phyloP scores from a whole-genome alignment of 164 flowering plant species.

The Piper betle region DNA sequence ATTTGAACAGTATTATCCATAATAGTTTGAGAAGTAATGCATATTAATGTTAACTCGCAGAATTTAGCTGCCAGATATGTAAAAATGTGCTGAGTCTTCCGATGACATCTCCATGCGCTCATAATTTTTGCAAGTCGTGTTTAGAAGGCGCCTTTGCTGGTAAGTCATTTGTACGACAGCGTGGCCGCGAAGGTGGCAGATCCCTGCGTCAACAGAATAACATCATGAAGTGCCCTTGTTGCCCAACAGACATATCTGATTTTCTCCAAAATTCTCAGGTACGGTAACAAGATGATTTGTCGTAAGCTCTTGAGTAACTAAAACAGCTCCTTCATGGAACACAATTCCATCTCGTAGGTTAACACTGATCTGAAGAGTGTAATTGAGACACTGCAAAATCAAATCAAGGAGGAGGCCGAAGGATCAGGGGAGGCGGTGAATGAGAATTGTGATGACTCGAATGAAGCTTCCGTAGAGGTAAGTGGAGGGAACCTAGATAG shows the following conservation, averaged over 20 bases:
- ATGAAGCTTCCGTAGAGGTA: background rate
- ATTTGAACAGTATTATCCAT: no score
- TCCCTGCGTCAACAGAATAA: conserved; percentile 52
- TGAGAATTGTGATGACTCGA: background rate
- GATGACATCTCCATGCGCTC: conserved; percentile 87
- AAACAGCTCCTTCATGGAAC: no score
- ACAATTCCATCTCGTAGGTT: no score
- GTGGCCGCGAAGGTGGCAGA: conserved; percentile 50
- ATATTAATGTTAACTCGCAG: no score
- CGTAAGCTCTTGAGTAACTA: no score
- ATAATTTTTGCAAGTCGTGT: conserved; percentile 87
- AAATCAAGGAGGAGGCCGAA: conserved; percentile 18
- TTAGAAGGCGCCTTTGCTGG: conserved; percentile 67
- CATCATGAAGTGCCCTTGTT: conserved; percentile 69
- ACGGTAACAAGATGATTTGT: no score
- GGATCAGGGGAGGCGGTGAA: background rate
- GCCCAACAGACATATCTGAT: conserved; percentile 54
- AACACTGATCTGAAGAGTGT: conserved; percentile 62
- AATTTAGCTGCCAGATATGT: conserved; percentile 62
- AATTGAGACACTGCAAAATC: conserved; percentile 42
- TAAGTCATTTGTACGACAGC: conserved; percentile 37
- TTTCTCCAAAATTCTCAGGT: conserved; percentile 71
- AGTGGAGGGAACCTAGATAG: background rate
- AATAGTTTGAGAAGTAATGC: no score
- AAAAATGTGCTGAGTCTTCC: conserved; percentile 59